Percentiles rank a stretch among this genome's conserved stretches.
Evolutionary conservation across 192 early-diverging fungal genomes (phyloP).

Genomic region (Chytriomyces hyalinus): DNA sequence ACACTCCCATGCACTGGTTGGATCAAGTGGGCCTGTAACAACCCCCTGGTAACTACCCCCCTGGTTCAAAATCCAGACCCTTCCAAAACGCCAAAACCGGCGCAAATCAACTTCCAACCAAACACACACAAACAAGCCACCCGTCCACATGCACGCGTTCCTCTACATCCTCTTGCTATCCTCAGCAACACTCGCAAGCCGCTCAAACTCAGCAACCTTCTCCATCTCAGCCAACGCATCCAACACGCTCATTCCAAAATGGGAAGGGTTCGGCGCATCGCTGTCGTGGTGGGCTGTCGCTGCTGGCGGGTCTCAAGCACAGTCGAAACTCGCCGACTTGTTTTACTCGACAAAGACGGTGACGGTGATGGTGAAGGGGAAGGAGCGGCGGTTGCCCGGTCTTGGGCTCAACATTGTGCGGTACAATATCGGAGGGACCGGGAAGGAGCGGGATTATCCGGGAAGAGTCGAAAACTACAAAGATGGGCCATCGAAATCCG

Average conservation of each 20-base stretch:
- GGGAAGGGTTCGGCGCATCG: constrained; percentile 35
- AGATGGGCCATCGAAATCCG: background rate
- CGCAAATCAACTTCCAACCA: no score
- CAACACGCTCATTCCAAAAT: constrained; percentile 1
- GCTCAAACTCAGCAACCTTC: background rate
- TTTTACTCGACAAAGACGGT: constrained; percentile 29
- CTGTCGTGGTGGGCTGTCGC: constrained; percentile 32
- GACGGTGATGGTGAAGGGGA: background rate
- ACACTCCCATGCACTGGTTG: no score
- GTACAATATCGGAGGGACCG: constrained; percentile 39
- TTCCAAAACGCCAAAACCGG: no score
- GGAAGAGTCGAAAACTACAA: constrained; percentile 11
- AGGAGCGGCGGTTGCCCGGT: background rate
- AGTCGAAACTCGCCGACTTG: constrained; percentile 33
- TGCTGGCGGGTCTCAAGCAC: constrained; percentile 10
- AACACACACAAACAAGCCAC: no score
- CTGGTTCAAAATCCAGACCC: no score
- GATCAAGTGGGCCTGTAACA: no score
- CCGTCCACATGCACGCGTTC: no score
- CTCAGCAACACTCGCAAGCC: background rate
- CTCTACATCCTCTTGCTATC: no score
- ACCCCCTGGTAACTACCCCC: no score
- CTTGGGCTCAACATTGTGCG: constrained; percentile 34
- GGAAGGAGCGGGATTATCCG: constrained; percentile 23
- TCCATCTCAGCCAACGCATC: background rate